Evolutionary conservation across 2,329 filamentous ascomycete genomes (phyloP), one percentile per base, ranked within the genome.

Genomic region (Cercospora sp.): DNA sequence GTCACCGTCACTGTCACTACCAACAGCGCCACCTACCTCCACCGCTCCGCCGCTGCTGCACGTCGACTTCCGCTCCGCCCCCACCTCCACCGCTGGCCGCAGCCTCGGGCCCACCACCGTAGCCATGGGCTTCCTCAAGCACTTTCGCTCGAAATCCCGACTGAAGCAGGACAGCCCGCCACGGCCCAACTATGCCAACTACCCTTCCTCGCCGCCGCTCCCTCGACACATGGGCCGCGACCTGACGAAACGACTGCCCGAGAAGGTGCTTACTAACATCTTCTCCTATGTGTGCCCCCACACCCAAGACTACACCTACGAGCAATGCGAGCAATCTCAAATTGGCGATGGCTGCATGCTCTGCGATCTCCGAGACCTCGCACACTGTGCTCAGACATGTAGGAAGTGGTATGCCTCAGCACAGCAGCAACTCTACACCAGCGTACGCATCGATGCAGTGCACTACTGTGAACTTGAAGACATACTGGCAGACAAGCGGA

Each of bases 401-500:
- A 88, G 88, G 75, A 84, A 85, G 74, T 98, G 94, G 94, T 85
- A 85, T 72, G 76, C 80, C 28, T 80, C 84, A n/a, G 87, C 86
- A 40, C 84, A 85, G 70, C 78, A 81, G 31, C 74, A 88, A 63
- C 82, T 89, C 91, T 97, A 84, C 79, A 89, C 90, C 75, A 94
- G 93, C 82, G 89, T 98, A 72, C 91, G 94, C 68, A 95, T 98
- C 78, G 94, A 98, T 78, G 88, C 91, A 18, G 94, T 97, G 33
- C 94, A 98, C 81, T 97, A 97, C 82, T 98, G 94, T 83, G 89
- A 91, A 71, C 90, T 91, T 74, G 94, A 98, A 80, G 90, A 91
- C 68, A 84, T 91, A 73, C 87, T 97, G 40, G 88, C 91, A 63
- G 92, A 94, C 74, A 89, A 87, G 78, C 90, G 94, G 70, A 93